Conservation (phyloP, 306 rosid genomes). For the Medicago lupulina region DNA sequence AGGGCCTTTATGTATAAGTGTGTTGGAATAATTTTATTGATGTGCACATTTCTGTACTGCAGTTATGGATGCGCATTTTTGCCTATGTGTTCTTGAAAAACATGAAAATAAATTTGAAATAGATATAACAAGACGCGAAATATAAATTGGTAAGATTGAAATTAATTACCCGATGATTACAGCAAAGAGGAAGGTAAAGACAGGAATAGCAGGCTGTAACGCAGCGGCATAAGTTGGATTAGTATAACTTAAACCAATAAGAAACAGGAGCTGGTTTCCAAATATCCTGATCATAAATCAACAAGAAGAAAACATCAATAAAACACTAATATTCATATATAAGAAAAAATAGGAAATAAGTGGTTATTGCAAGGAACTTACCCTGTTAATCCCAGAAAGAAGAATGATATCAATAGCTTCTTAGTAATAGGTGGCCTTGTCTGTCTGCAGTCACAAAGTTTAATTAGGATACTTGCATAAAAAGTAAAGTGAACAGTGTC, state of each 20-base stretch:
- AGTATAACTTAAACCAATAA: conserved; percentile 91
- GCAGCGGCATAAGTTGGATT: conserved; percentile 97
- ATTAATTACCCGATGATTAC: conserved; percentile 79
- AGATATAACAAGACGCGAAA: too few species aligned
- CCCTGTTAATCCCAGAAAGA: conserved; percentile 93
- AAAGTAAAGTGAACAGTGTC: too few species aligned
- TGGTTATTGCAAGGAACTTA: conserved; percentile 45
- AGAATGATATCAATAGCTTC: conserved; percentile 61
- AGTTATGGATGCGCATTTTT: conserved; percentile 23
- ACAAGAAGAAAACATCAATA: conserved; percentile 36
- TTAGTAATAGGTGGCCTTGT: conserved; percentile 78
- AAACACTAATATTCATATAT: not conserved
- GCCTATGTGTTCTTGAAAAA: not conserved
- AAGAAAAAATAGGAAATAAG: conserved; percentile 18
- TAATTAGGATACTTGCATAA: conserved; percentile 6
- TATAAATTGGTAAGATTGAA: conserved; percentile 27
- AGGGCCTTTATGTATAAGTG: not conserved
- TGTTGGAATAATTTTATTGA: conserved; percentile 15
- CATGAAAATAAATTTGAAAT: not conserved
- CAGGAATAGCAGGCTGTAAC: conserved; percentile 89
- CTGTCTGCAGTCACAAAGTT: conserved; percentile 55
- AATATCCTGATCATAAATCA: conserved; percentile 67
- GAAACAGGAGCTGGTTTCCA: conserved; percentile 95
- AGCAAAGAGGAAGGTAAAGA: conserved; percentile 80
- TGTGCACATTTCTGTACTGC: conserved; percentile 1